Conservation (phyloP, 352 stramenopile genomes). For the Elongisporangium anandrum region DNA sequence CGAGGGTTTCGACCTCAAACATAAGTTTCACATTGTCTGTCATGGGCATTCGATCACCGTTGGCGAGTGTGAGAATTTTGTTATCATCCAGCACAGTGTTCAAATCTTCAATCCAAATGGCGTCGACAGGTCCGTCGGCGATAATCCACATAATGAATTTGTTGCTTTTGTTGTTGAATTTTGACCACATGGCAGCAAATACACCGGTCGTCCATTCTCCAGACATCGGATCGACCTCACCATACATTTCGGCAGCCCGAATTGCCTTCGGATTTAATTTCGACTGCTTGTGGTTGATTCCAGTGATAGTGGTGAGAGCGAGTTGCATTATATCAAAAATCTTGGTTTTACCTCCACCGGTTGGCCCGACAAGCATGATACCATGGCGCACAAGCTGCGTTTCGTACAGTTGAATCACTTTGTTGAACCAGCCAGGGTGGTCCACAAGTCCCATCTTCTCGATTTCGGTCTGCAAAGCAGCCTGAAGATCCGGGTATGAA, state of each 20-base stretch:
- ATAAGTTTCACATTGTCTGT: conserved; percentile 97
- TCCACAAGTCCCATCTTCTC: conserved; percentile 91
- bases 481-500: conserved; percentile 95
- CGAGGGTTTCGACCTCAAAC: conserved; percentile 97
- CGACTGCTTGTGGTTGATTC: conserved; percentile 93
- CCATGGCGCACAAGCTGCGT: conserved; percentile 97
- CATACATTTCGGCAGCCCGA: conserved; percentile 97
- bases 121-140: conserved; percentile 95
- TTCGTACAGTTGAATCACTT: conserved; percentile 98
- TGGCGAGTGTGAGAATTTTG: conserved; percentile 96
- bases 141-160: conserved; percentile 99
- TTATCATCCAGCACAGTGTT: conserved; percentile 99
- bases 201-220: conserved; percentile 98
- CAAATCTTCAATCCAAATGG: conserved; percentile 98
- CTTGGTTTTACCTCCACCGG: conserved; percentile 96
- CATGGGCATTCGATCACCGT: conserved; percentile 97
- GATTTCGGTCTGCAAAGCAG: conserved; percentile 81
- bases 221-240: conserved; percentile 94
- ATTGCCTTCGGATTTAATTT: conserved; percentile 98
- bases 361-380: conserved; percentile 98
- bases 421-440: conserved; percentile 89
- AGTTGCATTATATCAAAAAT: conserved; percentile 95
- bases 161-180: conserved; percentile 98
- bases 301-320: conserved; percentile 90
- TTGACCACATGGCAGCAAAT: conserved; percentile 98